phyloP scores from a whole-genome alignment of 2,329 filamentous ascomycete species.

The Xylaria sp. region DNA sequence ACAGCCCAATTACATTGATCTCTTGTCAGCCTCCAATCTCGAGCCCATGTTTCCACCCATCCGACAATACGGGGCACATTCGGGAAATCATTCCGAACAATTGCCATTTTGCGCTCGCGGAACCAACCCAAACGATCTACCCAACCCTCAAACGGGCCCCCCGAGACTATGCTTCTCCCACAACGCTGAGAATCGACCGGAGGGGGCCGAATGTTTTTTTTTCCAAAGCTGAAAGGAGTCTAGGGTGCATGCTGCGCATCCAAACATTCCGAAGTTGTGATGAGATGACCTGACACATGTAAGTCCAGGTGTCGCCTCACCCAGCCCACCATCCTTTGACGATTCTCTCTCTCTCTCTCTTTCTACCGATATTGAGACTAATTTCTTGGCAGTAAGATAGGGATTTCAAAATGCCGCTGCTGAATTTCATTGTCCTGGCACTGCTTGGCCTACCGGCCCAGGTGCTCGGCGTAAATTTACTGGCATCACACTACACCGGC shows the following conservation, averaged over 20 bases:
- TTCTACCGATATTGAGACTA: constrained; percentile 32
- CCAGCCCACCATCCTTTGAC: constrained; percentile 17
- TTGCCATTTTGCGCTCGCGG: constrained; percentile 47
- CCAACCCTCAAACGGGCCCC: constrained; percentile 6
- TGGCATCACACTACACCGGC: constrained; percentile 54
- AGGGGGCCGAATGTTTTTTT: constrained; percentile 23
- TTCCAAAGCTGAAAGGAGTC: constrained; percentile 30
- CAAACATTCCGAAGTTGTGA: constrained; percentile 29
- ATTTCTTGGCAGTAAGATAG: constrained; percentile 33
- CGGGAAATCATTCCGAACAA: constrained; percentile 44
- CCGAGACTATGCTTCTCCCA: constrained; percentile 19
- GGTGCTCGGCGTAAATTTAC: constrained; percentile 47
- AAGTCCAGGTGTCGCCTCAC: constrained; percentile 32
- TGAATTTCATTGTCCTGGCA: constrained; percentile 38
- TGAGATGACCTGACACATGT: constrained; percentile 29
- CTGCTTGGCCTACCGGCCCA: constrained; percentile 39
- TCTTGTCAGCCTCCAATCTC: constrained; percentile 40
- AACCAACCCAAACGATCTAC: constrained; percentile 32
- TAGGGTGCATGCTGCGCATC: constrained; percentile 22
- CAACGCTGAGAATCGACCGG: constrained; percentile 28
- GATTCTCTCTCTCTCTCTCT: constrained; percentile 23
- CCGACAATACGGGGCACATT: constrained; percentile 40
- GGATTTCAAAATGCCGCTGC: constrained; percentile 38
- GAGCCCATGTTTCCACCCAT: constrained; percentile 39
- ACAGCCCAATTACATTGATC: constrained; percentile 41